A percentile compares a stretch with the other conserved stretches of the same genome.
Evolutionary conservation across 257 asterid species (phyloP).

Genomic region (Nicotiana sylvestris): DNA sequence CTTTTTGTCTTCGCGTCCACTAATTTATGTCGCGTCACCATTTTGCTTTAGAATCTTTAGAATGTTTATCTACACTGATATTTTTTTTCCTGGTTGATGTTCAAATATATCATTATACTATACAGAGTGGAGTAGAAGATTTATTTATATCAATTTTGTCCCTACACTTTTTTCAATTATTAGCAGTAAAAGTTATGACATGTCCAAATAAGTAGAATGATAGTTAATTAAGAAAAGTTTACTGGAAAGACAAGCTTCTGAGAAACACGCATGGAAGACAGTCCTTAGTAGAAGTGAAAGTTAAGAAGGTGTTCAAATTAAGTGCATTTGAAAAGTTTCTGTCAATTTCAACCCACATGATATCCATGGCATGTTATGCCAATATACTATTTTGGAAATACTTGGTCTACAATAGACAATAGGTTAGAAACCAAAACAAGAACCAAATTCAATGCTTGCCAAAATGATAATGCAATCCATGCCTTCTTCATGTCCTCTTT

Average conservation of each 20-base stretch:
- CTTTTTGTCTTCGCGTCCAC: background rate
- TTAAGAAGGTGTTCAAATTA: background rate
- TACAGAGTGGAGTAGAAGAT: background rate
- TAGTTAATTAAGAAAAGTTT: background rate
- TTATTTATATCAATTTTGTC: background rate
- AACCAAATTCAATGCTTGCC: background rate
- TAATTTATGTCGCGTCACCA: background rate
- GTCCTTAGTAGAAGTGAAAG: background rate
- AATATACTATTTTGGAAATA: background rate
- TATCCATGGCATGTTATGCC: background rate
- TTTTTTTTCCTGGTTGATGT: too few relatives aligned
- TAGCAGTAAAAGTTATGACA: background rate
- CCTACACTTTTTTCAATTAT: background rate
- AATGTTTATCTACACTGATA: too few relatives aligned
- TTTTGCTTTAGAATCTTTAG: background rate
- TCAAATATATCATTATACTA: too few relatives aligned
- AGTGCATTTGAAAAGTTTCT: background rate
- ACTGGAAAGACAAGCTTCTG: background rate
- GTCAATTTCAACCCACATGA: background rate
- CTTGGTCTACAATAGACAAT: background rate
- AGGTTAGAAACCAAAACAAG: background rate
- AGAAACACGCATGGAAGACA: background rate
- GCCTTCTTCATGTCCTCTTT: background rate
- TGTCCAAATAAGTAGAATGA: too few relatives aligned
- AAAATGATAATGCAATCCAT: background rate